These are phyloP conservation scores for Oryza glaberrima DNA, from an alignment of 176 grass and related monocot genomes.

Conservation along the genomic window DNA sequence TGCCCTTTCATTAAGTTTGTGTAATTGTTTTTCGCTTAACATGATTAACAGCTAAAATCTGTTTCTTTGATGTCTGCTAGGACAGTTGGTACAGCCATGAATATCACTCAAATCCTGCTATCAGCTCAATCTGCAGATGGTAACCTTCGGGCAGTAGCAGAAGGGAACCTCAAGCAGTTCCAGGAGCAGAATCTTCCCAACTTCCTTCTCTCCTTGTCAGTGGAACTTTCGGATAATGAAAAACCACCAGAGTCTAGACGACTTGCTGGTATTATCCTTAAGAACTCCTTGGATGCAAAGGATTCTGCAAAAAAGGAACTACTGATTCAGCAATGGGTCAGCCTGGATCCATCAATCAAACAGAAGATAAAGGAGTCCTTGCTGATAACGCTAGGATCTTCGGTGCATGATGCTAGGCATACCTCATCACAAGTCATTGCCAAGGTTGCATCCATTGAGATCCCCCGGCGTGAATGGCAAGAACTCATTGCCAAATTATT, in stretches of 20 bases:
- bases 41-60: neutral
- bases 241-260: conserved; percentile 77
- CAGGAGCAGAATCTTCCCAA: conserved; percentile 89
- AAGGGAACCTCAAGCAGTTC: conserved; percentile 77
- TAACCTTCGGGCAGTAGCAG: conserved; percentile 67
- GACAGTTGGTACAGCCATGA: conserved; percentile 52
- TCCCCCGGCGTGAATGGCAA: conserved; percentile 89
- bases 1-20: neutral
- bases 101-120: conserved; percentile 71
- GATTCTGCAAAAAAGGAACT: conserved; percentile 64
- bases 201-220: conserved; percentile 78
- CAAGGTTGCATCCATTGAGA: conserved; percentile 92
- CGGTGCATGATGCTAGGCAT: conserved; percentile 69
- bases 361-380: conserved; percentile 86
- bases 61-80: conserved; percentile 25
- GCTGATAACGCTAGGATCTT: conserved; percentile 77
- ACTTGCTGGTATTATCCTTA: conserved; percentile 84
- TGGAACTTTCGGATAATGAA: conserved; percentile 71
- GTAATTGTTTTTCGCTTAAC: conserved; percentile 7
- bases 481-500: conserved; percentile 77
- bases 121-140: conserved; percentile 80
- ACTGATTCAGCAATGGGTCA: conserved; percentile 69
- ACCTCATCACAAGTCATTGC: conserved; percentile 95
- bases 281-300: conserved; percentile 87
- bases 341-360: conserved; percentile 66